Evolutionary conservation across 2,329 filamentous ascomycete species (phyloP).

Genomic region (Talaromyces sp.): DNA sequence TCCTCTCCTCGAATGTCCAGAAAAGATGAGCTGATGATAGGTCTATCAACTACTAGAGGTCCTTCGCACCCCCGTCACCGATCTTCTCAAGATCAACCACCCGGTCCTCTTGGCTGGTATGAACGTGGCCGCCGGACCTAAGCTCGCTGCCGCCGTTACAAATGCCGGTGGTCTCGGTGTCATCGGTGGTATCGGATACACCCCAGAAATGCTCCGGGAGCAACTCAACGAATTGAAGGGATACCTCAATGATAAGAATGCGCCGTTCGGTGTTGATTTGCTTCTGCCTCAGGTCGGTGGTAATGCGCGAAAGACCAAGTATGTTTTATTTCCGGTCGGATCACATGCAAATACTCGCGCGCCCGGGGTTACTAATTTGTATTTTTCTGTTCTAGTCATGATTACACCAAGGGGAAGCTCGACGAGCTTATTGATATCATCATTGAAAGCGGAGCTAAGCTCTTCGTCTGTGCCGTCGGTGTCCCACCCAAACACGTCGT

Average conservation of each 20-base stretch:
- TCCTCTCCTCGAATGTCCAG: not conserved
- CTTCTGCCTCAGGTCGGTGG: slow-evolving; percentile 92
- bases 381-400: slow-evolving; percentile 61
- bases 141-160: slow-evolving; percentile 91
- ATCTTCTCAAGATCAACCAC: slow-evolving; percentile 97
- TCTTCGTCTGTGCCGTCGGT: slow-evolving; percentile 96
- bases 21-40: slow-evolving; percentile 21
- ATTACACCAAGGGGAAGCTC: slow-evolving; percentile 99
- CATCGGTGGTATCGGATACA: slow-evolving; percentile 87
- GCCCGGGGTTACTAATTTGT: too few species aligned
- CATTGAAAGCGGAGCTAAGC: slow-evolving; percentile 82
- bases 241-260: slow-evolving; percentile 81
- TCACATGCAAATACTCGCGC: slow-evolving; percentile 12
- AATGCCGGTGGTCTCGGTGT: slow-evolving; percentile 96
- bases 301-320: slow-evolving; percentile 91
- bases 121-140: slow-evolving; percentile 97
- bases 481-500: slow-evolving; percentile 85
- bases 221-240: slow-evolving; percentile 93
- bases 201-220: slow-evolving; percentile 92
- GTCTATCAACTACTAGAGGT: slow-evolving; percentile 66
- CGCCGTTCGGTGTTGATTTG: slow-evolving; percentile 90
- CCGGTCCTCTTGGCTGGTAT: slow-evolving; percentile 93
- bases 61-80: slow-evolving; percentile 86
- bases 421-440: slow-evolving; percentile 84
- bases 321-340: slow-evolving; percentile 21